Percentiles rank a stretch among this genome's conserved stretches.
Conservation (phyloP, 352 stramenopile species). For the Aphanomyces astaci region DNA sequence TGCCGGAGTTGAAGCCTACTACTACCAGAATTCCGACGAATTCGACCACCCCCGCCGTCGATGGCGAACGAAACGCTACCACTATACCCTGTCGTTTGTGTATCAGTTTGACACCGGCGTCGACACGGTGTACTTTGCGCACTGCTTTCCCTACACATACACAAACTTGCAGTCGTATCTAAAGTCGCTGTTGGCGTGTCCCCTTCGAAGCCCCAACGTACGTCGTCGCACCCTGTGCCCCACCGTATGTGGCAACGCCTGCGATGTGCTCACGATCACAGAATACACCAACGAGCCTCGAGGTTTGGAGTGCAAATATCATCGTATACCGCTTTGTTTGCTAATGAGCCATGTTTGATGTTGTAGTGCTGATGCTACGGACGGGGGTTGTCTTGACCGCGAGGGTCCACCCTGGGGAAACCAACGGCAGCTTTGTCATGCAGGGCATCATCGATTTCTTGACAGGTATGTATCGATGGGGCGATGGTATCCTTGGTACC, state of each 20-base stretch:
- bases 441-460: constrained; percentile 85
- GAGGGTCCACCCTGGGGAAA: constrained; percentile 83
- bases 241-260: constrained; percentile 77
- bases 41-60: constrained; percentile 48
- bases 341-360: too few species aligned
- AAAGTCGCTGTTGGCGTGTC: constrained; percentile 44
- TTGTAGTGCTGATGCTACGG: constrained; percentile 27
- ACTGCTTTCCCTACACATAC: constrained; percentile 85
- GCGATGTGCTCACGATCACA: constrained; percentile 85
- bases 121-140: constrained; percentile 55
- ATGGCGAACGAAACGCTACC: constrained; percentile 33
- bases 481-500: not conserved
- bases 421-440: constrained; percentile 85
- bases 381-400: constrained; percentile 71
- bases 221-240: constrained; percentile 62
- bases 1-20: constrained; percentile 65
- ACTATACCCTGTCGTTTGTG: constrained; percentile 73
- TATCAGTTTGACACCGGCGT: constrained; percentile 41
- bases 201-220: constrained; percentile 38
- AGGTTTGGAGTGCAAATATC: too few species aligned
- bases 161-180: constrained; percentile 53
- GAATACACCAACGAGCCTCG: constrained; percentile 38
- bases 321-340: too few species aligned
- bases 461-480: constrained; percentile 31
- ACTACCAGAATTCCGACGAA: constrained; percentile 69